Base-by-base conservation (phyloP, 345 rosid species). In the Crucihimalaya himalaica region DNA sequence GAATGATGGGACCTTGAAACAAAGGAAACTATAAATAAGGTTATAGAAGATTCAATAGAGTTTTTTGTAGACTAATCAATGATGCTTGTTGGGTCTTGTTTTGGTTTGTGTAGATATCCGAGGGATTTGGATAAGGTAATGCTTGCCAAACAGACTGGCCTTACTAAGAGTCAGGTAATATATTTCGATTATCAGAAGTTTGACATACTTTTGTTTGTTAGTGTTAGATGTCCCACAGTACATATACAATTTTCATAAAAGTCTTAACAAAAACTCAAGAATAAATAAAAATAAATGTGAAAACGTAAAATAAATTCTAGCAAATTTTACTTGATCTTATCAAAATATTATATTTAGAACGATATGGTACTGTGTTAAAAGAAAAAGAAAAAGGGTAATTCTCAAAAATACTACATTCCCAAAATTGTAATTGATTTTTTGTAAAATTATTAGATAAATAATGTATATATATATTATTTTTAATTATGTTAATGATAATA, bases 121-220 rank as follows among this genome's bases (percentile, higher is more conserved):
- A 88, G 84, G 77, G 97, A 91, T 81, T 81, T 88, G 27, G 97
- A 91, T 61, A 91, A 91, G 81, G 84, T 76, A 40, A 72, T 85
- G 86, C 91, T 91, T 27, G 97, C 97, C 8, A 91, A 87, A 78
- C 89, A 89, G 81, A 89, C 95, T 11, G 95, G 92, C 29, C 89
- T 91, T 51, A 86, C 97, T 42, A 81, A 93, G 79, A 83, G 89
- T 75, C 97, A 91, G 86, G 97, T 84, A 76, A 56, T 66, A 61
- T 16, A 51, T 21, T 66, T 20, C 6, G n/a, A 1, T 23, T 50
- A 29, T 31, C 15, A 20, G 35, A 35, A 52, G 10, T 8, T 67
- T 11, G 31, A 55, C 15, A 55, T 27, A 19, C 1, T 39, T 40
- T 8, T 12, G 6, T 39, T 28, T 68, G 14, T 12, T 37, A 23